Evolutionary conservation across 306 rosid genomes (phyloP).

Genomic region (Citrullus mucosospermus): DNA sequence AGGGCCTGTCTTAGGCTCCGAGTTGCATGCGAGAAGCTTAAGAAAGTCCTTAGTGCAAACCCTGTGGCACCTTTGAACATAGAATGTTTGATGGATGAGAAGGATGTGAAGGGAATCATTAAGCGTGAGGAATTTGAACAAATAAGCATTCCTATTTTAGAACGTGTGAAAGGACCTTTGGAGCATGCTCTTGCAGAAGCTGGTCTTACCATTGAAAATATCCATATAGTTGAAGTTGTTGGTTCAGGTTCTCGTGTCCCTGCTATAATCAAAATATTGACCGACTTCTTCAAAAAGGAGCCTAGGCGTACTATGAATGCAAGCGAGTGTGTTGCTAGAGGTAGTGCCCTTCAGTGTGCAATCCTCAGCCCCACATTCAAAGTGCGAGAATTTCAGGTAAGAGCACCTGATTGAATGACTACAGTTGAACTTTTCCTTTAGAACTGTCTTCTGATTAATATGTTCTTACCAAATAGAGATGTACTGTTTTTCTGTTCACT

Average conservation of each 20-base stretch:
- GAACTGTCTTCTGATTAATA: not conserved
- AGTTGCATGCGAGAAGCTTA: constrained; percentile 82
- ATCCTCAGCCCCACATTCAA: constrained; percentile 93
- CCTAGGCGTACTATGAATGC: constrained; percentile 98
- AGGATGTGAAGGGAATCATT: constrained; percentile 72
- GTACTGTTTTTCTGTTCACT: too few species aligned
- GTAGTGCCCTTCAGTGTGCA: constrained; percentile 89
- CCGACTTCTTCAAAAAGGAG: constrained; percentile 78
- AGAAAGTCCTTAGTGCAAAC: constrained; percentile 91
- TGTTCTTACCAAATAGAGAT: not conserved
- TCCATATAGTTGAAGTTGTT: constrained; percentile 77
- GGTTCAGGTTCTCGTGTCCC: constrained; percentile 98
- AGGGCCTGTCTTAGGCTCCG: constrained; percentile 77
- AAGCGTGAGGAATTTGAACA: constrained; percentile 92
- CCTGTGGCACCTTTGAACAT: constrained; percentile 82
- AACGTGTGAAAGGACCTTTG: constrained; percentile 76
- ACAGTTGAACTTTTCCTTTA: not conserved
- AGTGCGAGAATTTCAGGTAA: constrained; percentile 90
- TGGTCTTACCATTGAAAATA: constrained; percentile 49
- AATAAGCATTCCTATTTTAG: constrained; percentile 66
- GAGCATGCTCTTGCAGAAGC: constrained; percentile 87
- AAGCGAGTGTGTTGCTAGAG: constrained; percentile 89
- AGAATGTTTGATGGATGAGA: constrained; percentile 95
- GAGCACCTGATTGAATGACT: not conserved
- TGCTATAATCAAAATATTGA: constrained; percentile 65